Conservation (phyloP, 108 stramenopile species). For the Cyclotella distinguenda region DNA sequence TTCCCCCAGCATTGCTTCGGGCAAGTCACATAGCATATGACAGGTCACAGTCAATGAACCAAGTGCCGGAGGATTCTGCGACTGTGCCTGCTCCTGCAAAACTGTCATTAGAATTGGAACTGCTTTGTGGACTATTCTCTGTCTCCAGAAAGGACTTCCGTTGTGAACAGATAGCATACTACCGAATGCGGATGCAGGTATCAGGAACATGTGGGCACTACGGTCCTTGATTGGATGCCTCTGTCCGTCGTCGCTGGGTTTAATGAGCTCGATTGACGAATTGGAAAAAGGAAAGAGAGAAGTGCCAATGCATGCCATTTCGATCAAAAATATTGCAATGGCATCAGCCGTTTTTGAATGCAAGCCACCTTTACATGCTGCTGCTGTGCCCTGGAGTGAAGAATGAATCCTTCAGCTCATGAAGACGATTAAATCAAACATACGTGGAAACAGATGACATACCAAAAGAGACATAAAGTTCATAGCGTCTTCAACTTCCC, state of each 20-base stretch:
- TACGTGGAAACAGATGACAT: neutral
- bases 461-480: conserved; percentile 37
- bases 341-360: conserved; percentile 51
- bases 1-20: conserved; percentile 29
- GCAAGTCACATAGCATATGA: conserved; percentile 34
- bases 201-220: conserved; percentile 19
- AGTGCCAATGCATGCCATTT: conserved; percentile 55
- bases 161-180: conserved; percentile 45
- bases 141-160: conserved; percentile 55
- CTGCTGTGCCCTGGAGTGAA: conserved; percentile 46
- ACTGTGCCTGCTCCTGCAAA: conserved; percentile 37
- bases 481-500: conserved; percentile 30
- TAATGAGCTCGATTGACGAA: neutral
- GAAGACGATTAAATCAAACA: neutral
- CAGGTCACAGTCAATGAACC: conserved; percentile 32
- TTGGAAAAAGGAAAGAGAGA: conserved; percentile 35
- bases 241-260: conserved; percentile 17
- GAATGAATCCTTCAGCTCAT: neutral
- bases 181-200: conserved; percentile 52
- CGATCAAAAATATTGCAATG: conserved; percentile 58
- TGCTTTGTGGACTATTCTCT: conserved; percentile 43
- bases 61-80: conserved; percentile 37
- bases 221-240: conserved; percentile 25
- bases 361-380: conserved; percentile 59
- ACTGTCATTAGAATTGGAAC: conserved; percentile 35